phyloP scores from a whole-genome alignment of 805 yeast genomes.

The Wickerhamomyces chaumierensis region DNA sequence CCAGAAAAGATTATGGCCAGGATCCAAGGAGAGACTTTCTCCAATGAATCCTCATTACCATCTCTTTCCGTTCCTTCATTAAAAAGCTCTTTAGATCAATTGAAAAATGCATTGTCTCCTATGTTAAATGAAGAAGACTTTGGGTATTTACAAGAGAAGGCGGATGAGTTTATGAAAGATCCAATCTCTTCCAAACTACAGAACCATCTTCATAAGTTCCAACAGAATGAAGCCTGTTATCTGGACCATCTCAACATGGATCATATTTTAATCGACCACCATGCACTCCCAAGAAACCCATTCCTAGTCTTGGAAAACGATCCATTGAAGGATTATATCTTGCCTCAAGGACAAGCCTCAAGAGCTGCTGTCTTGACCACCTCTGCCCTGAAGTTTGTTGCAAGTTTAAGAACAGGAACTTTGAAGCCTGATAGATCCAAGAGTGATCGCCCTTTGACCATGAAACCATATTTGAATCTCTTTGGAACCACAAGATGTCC shows the following conservation, averaged over 20 bases:
- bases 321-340: slow-evolving; percentile 41
- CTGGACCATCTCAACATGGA: slow-evolving; percentile 36
- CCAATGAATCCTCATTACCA: slow-evolving; percentile 27
- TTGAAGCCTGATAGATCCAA: slow-evolving; percentile 51
- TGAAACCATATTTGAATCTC: slow-evolving; percentile 55
- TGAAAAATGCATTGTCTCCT: slow-evolving; percentile 49
- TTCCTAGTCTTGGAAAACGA: slow-evolving; percentile 66
- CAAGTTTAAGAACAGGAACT: slow-evolving; percentile 41
- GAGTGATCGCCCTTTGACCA: slow-evolving; percentile 41
- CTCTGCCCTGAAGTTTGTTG: slow-evolving; percentile 55
- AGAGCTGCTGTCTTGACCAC: slow-evolving; percentile 57
- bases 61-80: slow-evolving; percentile 53
- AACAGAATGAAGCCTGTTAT: slow-evolving; percentile 35
- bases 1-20: too few relatives aligned
- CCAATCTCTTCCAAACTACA: slow-evolving; percentile 36
- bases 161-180: slow-evolving; percentile 34
- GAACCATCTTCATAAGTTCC: slow-evolving; percentile 37
- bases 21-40: background rate
- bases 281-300: slow-evolving; percentile 63
- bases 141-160: slow-evolving; percentile 27
- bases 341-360: slow-evolving; percentile 54
- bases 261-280: slow-evolving; percentile 26
- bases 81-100: slow-evolving; percentile 35
- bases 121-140: slow-evolving; percentile 43
- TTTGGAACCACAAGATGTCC: slow-evolving; percentile 63